These are phyloP conservation scores for Flaveria sonorensis DNA, from an alignment of 129 eudicot species.

Conservation along the genomic window DNA sequence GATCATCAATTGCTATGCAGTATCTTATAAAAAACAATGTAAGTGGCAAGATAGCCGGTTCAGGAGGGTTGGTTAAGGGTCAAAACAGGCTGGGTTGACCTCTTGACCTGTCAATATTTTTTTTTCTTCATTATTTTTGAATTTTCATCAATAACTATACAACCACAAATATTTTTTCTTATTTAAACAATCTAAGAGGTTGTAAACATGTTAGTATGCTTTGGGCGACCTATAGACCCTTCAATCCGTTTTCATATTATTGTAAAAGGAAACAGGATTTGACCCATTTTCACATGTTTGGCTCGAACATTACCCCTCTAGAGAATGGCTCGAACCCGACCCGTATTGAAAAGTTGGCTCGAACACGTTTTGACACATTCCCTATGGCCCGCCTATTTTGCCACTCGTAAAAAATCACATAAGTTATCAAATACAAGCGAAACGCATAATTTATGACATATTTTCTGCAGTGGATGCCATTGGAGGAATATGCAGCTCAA, in stretches of 20 bases:
- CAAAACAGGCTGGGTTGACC: not conserved
- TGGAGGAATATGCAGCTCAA: slow-evolving; percentile 66
- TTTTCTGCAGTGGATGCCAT: slow-evolving; percentile 62
- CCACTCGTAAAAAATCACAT: not conserved
- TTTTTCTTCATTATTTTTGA: not conserved
- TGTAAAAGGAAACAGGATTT: not conserved
- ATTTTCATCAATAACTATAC: not conserved
- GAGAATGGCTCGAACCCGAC: not conserved
- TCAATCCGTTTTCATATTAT: not conserved
- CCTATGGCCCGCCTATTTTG: not conserved
- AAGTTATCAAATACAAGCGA: not conserved
- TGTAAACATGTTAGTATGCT: too few relatives aligned
- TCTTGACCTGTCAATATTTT: not conserved
- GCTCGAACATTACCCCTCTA: not conserved
- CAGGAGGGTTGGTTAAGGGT: slow-evolving; percentile 3
- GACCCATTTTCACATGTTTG: not conserved
- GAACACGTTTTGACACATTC: not conserved
- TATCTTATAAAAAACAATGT: not conserved
- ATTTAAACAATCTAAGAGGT: not conserved
- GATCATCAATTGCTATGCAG: not conserved
- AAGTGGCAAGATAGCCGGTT: slow-evolving; percentile 6
- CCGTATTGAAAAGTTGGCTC: not conserved
- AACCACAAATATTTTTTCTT: not conserved
- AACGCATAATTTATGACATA: not conserved
- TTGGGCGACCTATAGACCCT: not conserved